phyloP scores from a whole-genome alignment of 768 basidiomycete species.

The Myochromella boudieri region DNA sequence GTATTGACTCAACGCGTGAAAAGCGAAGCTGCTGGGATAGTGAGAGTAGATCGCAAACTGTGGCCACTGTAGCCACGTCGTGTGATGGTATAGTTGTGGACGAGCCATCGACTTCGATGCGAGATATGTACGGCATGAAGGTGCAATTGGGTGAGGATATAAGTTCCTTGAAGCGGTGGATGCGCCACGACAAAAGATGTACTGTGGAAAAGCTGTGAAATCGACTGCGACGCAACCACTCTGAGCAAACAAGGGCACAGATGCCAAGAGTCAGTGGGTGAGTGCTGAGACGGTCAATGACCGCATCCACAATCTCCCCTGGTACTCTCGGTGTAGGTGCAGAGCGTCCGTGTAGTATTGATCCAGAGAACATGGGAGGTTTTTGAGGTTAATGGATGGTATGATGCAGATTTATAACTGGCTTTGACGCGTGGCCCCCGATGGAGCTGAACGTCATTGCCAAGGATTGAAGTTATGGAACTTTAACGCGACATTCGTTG shows the following conservation, averaged over 20 bases:
- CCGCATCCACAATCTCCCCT: slow-evolving; percentile 17
- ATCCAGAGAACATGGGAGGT: too few species aligned
- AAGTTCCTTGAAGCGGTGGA: not conserved
- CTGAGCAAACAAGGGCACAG: slow-evolving; percentile 19
- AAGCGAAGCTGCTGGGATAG: not conserved
- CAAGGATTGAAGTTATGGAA: too few species aligned
- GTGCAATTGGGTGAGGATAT: not conserved
- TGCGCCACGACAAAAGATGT: slow-evolving; percentile 2
- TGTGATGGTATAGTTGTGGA: not conserved
- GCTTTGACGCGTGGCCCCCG: too few species aligned
- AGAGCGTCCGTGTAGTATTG: not conserved
- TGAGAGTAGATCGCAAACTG: not conserved
- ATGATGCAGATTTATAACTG: too few species aligned
- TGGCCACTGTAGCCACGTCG: not conserved
- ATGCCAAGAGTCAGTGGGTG: slow-evolving; percentile 14
- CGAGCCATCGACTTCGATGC: not conserved
- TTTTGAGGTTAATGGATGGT: too few species aligned
- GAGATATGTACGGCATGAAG: not conserved
- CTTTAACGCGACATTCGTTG: too few species aligned
- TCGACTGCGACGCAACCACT: slow-evolving; percentile 17
- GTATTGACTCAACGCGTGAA: not conserved
- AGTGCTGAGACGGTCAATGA: slow-evolving; percentile 16
- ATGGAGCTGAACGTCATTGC: too few species aligned
- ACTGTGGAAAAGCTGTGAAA: slow-evolving; percentile 18
- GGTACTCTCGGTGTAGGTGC: slow-evolving; percentile 4